These are phyloP conservation scores for Kondoa subrosea DNA, from an alignment of 768 basidiomycete species.

Conservation along the genomic window DNA sequence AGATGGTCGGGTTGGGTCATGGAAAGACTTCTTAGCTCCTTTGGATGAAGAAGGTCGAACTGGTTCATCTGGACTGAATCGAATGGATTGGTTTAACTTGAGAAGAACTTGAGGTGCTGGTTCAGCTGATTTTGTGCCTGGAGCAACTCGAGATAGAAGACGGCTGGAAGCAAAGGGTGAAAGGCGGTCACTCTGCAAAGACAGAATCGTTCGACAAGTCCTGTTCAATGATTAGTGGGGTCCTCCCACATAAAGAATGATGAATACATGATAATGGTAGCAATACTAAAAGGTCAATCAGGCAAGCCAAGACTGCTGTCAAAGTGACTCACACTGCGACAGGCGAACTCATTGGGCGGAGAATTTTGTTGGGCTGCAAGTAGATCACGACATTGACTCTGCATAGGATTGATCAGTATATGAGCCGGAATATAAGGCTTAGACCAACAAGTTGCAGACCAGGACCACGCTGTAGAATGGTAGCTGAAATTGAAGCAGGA, in stretches of 20 bases:
- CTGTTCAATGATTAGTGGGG: background rate
- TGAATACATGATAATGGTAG: background rate
- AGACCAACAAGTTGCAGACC: background rate
- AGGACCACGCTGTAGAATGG: background rate
- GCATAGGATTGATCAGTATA: background rate
- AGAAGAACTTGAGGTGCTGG: background rate
- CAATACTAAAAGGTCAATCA: background rate
- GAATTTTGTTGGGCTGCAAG: background rate
- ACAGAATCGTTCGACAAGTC: background rate
- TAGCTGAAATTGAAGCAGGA: background rate
- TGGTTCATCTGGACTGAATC: too few species aligned
- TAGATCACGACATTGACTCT: background rate
- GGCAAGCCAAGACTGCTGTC: background rate
- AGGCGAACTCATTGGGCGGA: background rate
- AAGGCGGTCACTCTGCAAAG: background rate
- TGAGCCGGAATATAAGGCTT: background rate
- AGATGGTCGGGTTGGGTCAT: too few species aligned
- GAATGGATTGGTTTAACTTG: background rate
- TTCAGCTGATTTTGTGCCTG: background rate
- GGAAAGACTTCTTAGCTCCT: too few species aligned
- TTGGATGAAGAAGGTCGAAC: too few species aligned
- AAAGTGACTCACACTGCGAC: background rate
- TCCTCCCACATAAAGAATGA: background rate
- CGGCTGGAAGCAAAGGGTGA: background rate
- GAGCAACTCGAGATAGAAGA: background rate